Base-by-base conservation (phyloP, 176 grass and related monocot genomes). In the Pontederia crassipes region DNA sequence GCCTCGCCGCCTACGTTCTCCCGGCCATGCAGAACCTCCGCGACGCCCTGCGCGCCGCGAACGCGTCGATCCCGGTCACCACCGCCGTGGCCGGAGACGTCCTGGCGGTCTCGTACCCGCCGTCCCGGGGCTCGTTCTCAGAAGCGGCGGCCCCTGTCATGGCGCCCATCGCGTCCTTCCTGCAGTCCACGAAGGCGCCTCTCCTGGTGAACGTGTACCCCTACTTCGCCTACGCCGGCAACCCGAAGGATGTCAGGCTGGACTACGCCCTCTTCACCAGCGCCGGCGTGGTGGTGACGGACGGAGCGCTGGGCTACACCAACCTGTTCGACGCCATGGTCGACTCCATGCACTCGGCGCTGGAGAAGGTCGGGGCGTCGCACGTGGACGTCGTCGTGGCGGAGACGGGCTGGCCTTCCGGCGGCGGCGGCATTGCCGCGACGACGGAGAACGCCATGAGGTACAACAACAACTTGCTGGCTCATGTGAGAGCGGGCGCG, bases 261-360 rank as follows among this genome's bases (percentile, higher is more conserved):
- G 70, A 78, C 65, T 95, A 95, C 47, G 89, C 89, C 57, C 89
- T 95, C 3, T 75, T 85, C 52, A 80, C 76, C 0, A 61, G 57
- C 1, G 27, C 27, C 17, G 59, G 48, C 50, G 54, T 63, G 0
- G 29, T 64, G n/a, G 73, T 74, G 7, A 12, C 55, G 26, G 89
- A 95, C 68, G 67, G 55, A 46, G 71, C 52, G 0, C 18, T 72
- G 46, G 48, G 62, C 13, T 95, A 95, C 61, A 79, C 51, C 10
- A 95, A 85, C 85, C 83, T 95, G 17, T 68, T 68, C 18, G 65
- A 68, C 20, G 65, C 65, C 27, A 68, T 68, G 65, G 65, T 51
- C 11, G 65, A 68, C 54, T 12, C 46, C 8, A 2, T 68, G n/a
- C 51, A 68, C 46, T 54, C 16, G 10, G 65, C 45, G 9, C 17